Conservation (phyloP, 106 monocot species). For the Xerophyta viscosa region DNA sequence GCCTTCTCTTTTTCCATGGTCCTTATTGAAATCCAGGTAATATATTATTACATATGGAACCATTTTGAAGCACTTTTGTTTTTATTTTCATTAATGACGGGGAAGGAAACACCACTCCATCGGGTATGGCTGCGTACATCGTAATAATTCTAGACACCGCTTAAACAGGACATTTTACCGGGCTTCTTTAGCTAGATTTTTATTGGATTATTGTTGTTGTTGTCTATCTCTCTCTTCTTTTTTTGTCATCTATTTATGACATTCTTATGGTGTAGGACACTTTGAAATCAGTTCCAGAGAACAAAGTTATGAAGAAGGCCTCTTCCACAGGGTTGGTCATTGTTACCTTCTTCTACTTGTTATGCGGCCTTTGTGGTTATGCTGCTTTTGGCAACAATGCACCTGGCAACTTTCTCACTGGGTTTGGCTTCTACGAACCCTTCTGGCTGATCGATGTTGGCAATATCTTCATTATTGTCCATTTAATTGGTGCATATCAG, state of each 20-base stretch:
- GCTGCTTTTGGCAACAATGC: constrained; percentile 13
- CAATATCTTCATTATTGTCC: constrained; percentile 11
- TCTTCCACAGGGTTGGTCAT: constrained; percentile 5
- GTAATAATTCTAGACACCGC: too few species aligned
- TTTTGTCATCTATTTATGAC: too few species aligned
- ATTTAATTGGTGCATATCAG: constrained; percentile 15
- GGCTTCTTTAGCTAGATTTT: too few species aligned
- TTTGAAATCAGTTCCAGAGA: constrained; percentile 19
- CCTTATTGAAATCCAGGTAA: constrained; percentile 55
- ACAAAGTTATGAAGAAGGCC: constrained; percentile 18
- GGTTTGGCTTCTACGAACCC: constrained; percentile 2
- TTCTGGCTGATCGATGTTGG: constrained; percentile 6
- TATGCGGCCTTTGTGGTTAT: constrained; percentile 13
- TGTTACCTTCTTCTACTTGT: constrained; percentile 13
- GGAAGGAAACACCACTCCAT: too few species aligned
- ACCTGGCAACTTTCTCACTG: constrained; percentile 13
- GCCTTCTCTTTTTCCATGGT: constrained; percentile 58
- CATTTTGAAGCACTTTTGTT: too few species aligned
- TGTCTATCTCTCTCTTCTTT: too few species aligned
- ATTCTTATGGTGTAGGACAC: constrained; percentile 13
- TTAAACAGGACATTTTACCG: too few species aligned
- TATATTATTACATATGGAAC: too few species aligned
- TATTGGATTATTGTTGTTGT: too few species aligned
- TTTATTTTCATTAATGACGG: too few species aligned
- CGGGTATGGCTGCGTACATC: too few species aligned